Evolutionary conservation across 441 rosid species (phyloP).

Genomic region (Corymbia citriodora): DNA sequence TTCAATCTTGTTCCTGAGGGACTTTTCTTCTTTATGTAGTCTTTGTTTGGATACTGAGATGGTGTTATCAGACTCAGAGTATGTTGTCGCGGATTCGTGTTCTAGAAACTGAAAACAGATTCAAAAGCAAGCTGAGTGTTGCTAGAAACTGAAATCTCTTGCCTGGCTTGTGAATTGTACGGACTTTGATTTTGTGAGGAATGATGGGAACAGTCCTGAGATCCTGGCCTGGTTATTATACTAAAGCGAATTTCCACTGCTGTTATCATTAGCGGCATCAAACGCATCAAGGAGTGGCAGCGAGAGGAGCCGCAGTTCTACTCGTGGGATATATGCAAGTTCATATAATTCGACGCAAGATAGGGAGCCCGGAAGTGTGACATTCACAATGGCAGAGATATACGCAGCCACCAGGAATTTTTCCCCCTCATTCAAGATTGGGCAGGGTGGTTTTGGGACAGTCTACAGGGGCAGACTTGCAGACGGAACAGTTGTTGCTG

Average conservation of each 20-base stretch:
- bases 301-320: slow-evolving; percentile 39
- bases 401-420: slow-evolving; percentile 63
- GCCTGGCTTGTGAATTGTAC: not conserved
- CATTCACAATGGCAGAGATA: slow-evolving; percentile 63
- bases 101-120: not conserved
- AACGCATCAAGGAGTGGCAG: slow-evolving; percentile 23
- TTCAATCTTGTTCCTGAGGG: not conserved
- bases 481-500: slow-evolving; percentile 73
- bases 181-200: not conserved
- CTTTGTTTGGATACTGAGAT: not conserved
- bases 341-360: slow-evolving; percentile 20
- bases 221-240: not conserved
- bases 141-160: not conserved
- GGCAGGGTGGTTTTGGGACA: slow-evolving; percentile 92
- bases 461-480: slow-evolving; percentile 77
- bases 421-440: slow-evolving; percentile 74
- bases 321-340: slow-evolving; percentile 22
- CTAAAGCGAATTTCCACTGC: not conserved
- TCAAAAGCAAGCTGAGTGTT: not conserved
- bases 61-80: not conserved
- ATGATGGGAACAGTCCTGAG: not conserved
- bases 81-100: not conserved
- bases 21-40: not conserved
- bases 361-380: slow-evolving; percentile 35
- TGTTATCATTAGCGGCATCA: slow-evolving; percentile 15